Evolutionary conservation across 768 basidiomycete genomes (phyloP), one percentile per base, ranked within the genome.

Genomic region (Nidularia sp.): DNA sequence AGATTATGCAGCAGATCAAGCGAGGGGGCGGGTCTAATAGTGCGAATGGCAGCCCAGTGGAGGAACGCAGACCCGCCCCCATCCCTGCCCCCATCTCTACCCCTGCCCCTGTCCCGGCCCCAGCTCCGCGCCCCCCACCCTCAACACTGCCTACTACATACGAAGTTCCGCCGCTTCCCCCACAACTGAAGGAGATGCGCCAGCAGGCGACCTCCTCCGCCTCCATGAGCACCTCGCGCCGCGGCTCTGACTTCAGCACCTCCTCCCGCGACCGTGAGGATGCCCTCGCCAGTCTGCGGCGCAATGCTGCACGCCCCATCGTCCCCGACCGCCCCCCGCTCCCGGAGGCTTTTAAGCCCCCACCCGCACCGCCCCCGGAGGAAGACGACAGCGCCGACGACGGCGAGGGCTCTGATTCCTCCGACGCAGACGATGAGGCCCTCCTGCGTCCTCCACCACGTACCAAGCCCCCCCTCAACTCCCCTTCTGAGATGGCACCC

Each of bases 1-100:
- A 72, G 10, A 79, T 83, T 55, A 64, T 78, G 67, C 72, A 79
- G 52, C 73, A 64, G 58, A 75, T 80, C 55, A 70, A 83, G 66
- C 67, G 66, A 54, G 54, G 60, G 54, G 56, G 56, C 34, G n/a
- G 36, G 51, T 50, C 51, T 34, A 39, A 39, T 46, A 31, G 34
- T 32, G n/a, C 44, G 22, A 49, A 34, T 31, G 31, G 53, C 47
- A 54, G 57, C 39, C 55, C 60, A 36, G 55, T 45, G 29, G 56
- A 56, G 6, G 56, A 61, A 39, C 50, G 59, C 25, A 51, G 53
- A 33, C 52, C 48, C 5, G 34, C 45, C 41, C 34, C 52, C 31
- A 36, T 29, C 25, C 25, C 25, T n/a, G n/a, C n/a, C n/a, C n/a
- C n/a, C n/a, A n/a, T n/a, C n/a, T n/a, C n/a, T 29, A 4, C 25